Evolutionary conservation across 768 basidiomycete genomes (phyloP).

Genomic region (Mycena belliarum): DNA sequence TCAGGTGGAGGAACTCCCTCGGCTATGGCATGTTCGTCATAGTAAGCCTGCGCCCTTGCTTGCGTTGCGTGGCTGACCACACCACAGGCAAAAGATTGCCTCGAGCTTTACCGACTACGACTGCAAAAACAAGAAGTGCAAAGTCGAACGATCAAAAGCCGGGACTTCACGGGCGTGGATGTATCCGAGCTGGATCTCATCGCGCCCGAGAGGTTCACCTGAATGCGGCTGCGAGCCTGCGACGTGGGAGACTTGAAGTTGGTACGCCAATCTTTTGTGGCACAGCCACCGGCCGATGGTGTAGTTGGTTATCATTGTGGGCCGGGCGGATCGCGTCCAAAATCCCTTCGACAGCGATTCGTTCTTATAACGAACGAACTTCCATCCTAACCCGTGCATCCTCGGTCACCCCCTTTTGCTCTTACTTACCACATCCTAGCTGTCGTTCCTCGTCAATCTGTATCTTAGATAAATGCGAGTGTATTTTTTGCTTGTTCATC

Average conservation of each 20-base stretch:
- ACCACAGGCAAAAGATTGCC: conserved; percentile 44
- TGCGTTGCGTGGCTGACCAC: background rate
- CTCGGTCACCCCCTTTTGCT: no score
- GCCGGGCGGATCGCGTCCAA: no score
- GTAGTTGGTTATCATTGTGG: background rate
- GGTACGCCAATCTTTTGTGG: background rate
- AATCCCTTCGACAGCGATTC: no score
- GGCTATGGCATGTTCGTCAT: conserved; percentile 48
- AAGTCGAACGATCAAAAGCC: conserved; percentile 47
- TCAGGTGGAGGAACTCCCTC: conserved; percentile 47
- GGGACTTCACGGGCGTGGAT: conserved; percentile 52
- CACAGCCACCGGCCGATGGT: conserved; percentile 2
- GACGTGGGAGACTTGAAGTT: no score
- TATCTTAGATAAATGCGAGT: no score
- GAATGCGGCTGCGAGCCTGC: no score
- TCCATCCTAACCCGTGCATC: no score
- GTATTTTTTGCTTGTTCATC: no score
- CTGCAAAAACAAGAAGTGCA: conserved; percentile 50
- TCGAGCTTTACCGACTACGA: conserved; percentile 47
- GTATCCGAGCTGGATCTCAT: conserved; percentile 47
- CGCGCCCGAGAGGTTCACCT: conserved; percentile 20
- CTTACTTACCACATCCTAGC: no score
- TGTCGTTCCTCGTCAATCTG: no score
- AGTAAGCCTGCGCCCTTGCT: conserved; percentile 9
- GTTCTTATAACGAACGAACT: no score